phyloP scores from a whole-genome alignment of 805 yeast species.

The Saturnispora diversa region DNA sequence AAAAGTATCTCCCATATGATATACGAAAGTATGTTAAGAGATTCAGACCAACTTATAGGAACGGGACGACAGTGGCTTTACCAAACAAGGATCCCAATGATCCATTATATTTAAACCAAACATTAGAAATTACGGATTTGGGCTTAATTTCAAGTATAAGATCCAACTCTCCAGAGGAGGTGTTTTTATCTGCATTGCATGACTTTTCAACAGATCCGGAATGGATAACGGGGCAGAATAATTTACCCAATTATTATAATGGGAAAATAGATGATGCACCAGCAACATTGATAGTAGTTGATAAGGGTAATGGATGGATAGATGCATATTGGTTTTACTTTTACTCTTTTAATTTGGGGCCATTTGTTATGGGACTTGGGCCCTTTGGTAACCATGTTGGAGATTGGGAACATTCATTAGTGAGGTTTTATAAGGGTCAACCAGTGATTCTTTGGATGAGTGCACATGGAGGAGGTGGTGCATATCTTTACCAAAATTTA shows the following conservation, averaged over 20 bases:
- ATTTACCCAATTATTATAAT: constrained; percentile 59
- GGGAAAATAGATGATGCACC: constrained; percentile 75
- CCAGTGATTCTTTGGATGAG: constrained; percentile 93
- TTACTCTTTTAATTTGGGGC: constrained; percentile 89
- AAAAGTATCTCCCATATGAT: constrained; percentile 77
- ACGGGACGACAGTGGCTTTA: constrained; percentile 36
- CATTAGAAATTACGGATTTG: constrained; percentile 27
- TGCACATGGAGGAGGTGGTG: constrained; percentile 97
- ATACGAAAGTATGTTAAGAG: constrained; percentile 58
- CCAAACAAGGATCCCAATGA: constrained; percentile 17
- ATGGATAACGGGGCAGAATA: constrained; percentile 72
- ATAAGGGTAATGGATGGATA: constrained; percentile 90
- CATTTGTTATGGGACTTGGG: constrained; percentile 95
- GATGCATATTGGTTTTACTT: constrained; percentile 97
- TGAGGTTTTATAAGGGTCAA: constrained; percentile 69
- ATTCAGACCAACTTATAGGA: constrained; percentile 47
- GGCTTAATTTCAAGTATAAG: constrained; percentile 28
- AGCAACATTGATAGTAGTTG: constrained; percentile 73
- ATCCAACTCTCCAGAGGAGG: constrained; percentile 22
- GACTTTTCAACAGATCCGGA: constrained; percentile 71
- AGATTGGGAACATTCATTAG: constrained; percentile 95
- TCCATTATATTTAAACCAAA: constrained; percentile 13
- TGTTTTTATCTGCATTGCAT: constrained; percentile 56
- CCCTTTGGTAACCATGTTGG: constrained; percentile 97
- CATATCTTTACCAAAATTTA: constrained; percentile 67